These are phyloP conservation scores for Aleurites moluccanus DNA, from an alignment of 441 rosid genomes.

Conservation along the genomic window DNA sequence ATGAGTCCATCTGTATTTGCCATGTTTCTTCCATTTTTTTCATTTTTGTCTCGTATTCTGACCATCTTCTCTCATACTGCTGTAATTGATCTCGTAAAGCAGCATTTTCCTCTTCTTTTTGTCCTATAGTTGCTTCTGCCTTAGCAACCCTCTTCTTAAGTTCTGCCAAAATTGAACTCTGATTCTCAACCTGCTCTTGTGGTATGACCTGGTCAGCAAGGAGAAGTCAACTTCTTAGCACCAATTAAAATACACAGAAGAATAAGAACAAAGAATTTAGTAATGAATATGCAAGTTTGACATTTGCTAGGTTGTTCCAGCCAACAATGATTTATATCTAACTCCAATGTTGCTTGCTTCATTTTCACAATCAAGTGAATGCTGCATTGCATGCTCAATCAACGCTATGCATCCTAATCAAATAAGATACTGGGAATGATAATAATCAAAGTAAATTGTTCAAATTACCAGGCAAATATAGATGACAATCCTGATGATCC, in stretches of 20 bases:
- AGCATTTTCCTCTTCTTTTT: constrained; percentile 84
- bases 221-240: constrained; percentile 16
- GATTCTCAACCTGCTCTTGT: constrained; percentile 51
- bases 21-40: constrained; percentile 93
- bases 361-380: not conserved
- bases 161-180: constrained; percentile 56
- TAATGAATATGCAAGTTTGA: not conserved
- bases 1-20: constrained; percentile 83
- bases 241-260: constrained; percentile 10
- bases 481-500: not conserved
- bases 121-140: constrained; percentile 62
- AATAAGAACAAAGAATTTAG: not conserved
- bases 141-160: constrained; percentile 67
- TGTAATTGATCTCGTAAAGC: constrained; percentile 69
- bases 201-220: constrained; percentile 52
- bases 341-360: not conserved
- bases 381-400: not conserved
- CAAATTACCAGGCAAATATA: not conserved
- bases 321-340: not conserved
- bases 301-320: not conserved
- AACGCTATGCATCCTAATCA: not conserved
- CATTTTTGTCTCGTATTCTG: constrained; percentile 80
- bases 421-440: not conserved
- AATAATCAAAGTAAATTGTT: not conserved
- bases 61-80: constrained; percentile 72